Conservation (phyloP, 192 early-diverging fungal genomes). For the Umbelopsis vinacea region DNA sequence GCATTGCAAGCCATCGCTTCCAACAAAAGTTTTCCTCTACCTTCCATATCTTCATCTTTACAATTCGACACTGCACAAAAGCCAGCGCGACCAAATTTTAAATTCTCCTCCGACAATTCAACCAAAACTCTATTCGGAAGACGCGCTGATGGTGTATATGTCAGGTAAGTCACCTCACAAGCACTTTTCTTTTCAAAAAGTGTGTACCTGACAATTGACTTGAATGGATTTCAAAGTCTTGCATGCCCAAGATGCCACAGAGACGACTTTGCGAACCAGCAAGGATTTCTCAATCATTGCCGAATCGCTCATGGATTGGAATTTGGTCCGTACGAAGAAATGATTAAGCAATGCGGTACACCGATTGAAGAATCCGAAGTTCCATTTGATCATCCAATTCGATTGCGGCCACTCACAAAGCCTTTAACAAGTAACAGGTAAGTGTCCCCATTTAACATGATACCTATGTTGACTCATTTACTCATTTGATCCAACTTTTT, state of each 20-base stretch:
- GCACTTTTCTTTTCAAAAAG: not conserved
- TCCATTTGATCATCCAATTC: conserved; percentile 54
- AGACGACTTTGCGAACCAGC: conserved; percentile 77
- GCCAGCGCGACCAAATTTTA: not conserved
- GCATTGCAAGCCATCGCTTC: conserved; percentile 17
- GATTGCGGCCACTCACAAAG: conserved; percentile 43
- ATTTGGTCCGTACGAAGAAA: conserved; percentile 79
- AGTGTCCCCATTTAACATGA: not conserved
- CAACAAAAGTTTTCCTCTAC: conserved; percentile 8
- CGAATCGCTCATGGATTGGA: conserved; percentile 72
- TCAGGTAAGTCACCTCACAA: conserved; percentile 27
- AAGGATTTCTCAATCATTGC: conserved; percentile 89
- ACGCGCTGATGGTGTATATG: conserved; percentile 47
- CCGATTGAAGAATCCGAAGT: conserved; percentile 64
- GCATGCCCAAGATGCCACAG: conserved; percentile 79
- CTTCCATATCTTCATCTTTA: not conserved
- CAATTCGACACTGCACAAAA: not conserved
- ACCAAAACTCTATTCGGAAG: conserved; percentile 39
- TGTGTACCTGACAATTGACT: conserved; percentile 1
- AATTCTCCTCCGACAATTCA: not conserved
- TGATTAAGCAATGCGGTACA: conserved; percentile 72
- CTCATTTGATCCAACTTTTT: not conserved
- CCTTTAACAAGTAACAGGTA: conserved; percentile 25
- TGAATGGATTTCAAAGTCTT: conserved; percentile 48
- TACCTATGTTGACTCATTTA: not conserved